Evolutionary conservation across 1,139 yeast genomes (phyloP).

Genomic region (Williopsis jadinii): DNA sequence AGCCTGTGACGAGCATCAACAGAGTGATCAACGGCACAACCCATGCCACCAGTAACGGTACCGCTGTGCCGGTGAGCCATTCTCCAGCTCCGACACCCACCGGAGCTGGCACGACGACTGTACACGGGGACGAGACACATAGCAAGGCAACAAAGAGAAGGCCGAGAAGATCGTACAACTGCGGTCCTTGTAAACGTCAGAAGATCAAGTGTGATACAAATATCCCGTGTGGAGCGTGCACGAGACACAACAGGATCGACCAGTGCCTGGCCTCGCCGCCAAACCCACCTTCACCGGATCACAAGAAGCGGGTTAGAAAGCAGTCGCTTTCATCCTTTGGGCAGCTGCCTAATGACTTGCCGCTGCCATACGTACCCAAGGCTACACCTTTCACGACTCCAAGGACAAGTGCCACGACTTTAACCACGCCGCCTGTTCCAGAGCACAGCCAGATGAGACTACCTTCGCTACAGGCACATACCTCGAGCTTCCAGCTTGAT

Average conservation of each 20-base stretch:
- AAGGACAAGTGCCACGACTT: neutral
- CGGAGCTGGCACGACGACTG: too few species aligned
- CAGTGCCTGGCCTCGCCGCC: conserved; percentile 20
- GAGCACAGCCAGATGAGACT: conserved; percentile 4
- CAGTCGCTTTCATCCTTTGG: conserved; percentile 9
- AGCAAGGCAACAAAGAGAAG: neutral
- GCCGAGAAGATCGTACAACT: conserved; percentile 43
- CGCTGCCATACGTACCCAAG: neutral
- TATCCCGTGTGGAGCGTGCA: conserved; percentile 44
- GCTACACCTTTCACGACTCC: neutral
- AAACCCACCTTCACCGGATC: conserved; percentile 18
- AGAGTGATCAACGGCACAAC: conserved; percentile 1
- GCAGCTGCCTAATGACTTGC: neutral
- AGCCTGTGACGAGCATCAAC: conserved; percentile 1
- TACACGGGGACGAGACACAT: too few species aligned
- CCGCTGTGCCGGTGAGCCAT: too few species aligned
- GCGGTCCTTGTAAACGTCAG: conserved; percentile 49
- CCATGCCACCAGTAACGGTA: neutral
- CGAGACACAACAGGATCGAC: conserved; percentile 33
- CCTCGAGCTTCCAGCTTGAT: conserved; percentile 12
- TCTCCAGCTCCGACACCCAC: too few species aligned
- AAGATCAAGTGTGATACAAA: conserved; percentile 48
- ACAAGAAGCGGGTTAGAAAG: conserved; percentile 11
- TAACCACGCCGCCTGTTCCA: neutral
- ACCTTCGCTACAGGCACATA: conserved; percentile 14